Evolutionary conservation across 768 basidiomycete species (phyloP).

Genomic region (Termitomyces sp.): DNA sequence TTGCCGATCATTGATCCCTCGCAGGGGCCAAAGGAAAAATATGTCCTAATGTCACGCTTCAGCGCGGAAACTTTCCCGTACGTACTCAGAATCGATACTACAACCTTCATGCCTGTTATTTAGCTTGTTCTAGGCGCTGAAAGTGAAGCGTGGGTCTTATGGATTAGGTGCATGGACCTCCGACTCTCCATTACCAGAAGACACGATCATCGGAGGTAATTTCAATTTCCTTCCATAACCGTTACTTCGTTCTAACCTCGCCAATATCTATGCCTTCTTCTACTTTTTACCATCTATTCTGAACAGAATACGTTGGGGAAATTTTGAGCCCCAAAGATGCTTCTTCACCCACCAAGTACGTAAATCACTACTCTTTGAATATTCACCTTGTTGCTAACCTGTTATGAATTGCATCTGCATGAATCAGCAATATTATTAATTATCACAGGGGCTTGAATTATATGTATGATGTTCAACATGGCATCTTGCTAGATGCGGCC

Average conservation of each 20-base stretch:
- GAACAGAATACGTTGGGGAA: constrained; percentile 43
- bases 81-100: background rate
- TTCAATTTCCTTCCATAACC: background rate
- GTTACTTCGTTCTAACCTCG: background rate
- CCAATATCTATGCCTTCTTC: background rate
- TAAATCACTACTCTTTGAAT: background rate
- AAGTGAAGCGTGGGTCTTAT: constrained; percentile 31
- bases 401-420: background rate
- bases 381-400: background rate
- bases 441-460: constrained; percentile 14
- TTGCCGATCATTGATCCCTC: background rate
- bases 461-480: constrained; percentile 2
- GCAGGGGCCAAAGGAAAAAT: constrained; percentile 15
- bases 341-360: constrained; percentile 1
- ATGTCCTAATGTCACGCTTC: constrained; percentile 21
- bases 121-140: constrained; percentile 26
- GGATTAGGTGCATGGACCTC: constrained; percentile 51
- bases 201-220: constrained; percentile 26
- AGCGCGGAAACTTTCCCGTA: constrained; percentile 22
- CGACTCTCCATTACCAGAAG: constrained; percentile 9
- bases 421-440: constrained; percentile 11
- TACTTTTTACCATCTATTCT: background rate
- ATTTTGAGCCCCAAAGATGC: background rate
- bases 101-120: background rate
- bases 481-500: constrained; percentile 1